Conservation (phyloP, 108 stramenopile species). For the Cyclotella kingstonii region DNA sequence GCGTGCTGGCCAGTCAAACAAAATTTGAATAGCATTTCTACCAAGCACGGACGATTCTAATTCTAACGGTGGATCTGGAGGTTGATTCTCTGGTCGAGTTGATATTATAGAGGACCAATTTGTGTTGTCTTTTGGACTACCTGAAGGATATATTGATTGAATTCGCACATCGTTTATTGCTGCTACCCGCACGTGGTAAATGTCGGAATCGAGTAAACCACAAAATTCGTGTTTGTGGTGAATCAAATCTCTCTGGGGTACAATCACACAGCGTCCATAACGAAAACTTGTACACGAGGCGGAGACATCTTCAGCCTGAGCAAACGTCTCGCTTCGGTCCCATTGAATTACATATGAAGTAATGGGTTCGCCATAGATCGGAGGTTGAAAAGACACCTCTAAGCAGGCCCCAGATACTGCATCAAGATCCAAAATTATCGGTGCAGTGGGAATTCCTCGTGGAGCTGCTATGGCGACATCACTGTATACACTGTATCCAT, state of each 20-base stretch:
- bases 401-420: slow-evolving; percentile 32
- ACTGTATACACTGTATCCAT: slow-evolving; percentile 46
- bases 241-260: slow-evolving; percentile 39
- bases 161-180: slow-evolving; percentile 58
- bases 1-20: slow-evolving; percentile 51
- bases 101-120: slow-evolving; percentile 43
- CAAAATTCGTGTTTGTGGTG: slow-evolving; percentile 54
- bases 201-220: slow-evolving; percentile 39
- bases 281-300: slow-evolving; percentile 48
- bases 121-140: slow-evolving; percentile 52
- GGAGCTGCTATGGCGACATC: slow-evolving; percentile 26
- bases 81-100: slow-evolving; percentile 53
- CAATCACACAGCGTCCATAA: slow-evolving; percentile 54
- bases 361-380: slow-evolving; percentile 50
- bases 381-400: slow-evolving; percentile 58
- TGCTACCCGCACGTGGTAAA: slow-evolving; percentile 66
- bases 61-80: slow-evolving; percentile 52
- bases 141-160: slow-evolving; percentile 53
- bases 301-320: slow-evolving; percentile 19
- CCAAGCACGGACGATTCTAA: slow-evolving; percentile 45
- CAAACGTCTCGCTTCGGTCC: slow-evolving; percentile 56
- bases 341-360: slow-evolving; percentile 67
- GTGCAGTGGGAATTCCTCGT: slow-evolving; percentile 34
- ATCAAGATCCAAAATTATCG: slow-evolving; percentile 23
- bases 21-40: slow-evolving; percentile 43